These are phyloP conservation scores for Epichloe glyceriae DNA, from an alignment of 2,329 filamentous ascomycete genomes.

Conservation along the genomic window DNA sequence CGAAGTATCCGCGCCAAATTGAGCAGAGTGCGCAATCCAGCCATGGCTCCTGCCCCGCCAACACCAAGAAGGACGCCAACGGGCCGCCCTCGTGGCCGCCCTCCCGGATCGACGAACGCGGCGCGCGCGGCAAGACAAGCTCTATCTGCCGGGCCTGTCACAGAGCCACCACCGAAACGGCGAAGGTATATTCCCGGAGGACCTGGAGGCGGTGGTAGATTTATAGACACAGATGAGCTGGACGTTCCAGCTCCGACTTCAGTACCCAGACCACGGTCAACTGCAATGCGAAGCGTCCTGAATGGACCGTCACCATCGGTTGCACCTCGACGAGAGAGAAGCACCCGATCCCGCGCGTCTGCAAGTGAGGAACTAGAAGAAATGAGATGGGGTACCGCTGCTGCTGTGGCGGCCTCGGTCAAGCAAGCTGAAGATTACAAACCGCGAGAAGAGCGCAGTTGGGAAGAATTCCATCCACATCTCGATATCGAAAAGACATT, in stretches of 20 bases:
- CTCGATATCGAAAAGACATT: constrained; percentile 78
- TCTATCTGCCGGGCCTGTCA: constrained; percentile 20
- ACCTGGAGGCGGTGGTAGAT: constrained; percentile 73
- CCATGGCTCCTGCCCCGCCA: constrained; percentile 22
- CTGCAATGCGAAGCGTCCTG: constrained; percentile 33
- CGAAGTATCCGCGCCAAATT: not conserved
- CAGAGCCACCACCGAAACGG: constrained; percentile 56
- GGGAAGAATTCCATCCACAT: constrained; percentile 96
- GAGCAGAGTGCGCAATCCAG: not conserved
- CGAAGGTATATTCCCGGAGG: constrained; percentile 76
- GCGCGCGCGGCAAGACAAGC: constrained; percentile 26
- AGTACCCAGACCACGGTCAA: constrained; percentile 26
- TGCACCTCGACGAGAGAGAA: constrained; percentile 43
- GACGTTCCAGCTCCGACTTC: constrained; percentile 36
- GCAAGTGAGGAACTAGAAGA: constrained; percentile 41
- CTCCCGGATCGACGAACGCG: constrained; percentile 30
- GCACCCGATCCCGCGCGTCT: constrained; percentile 38
- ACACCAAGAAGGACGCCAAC: constrained; percentile 29
- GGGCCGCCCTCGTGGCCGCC: constrained; percentile 34
- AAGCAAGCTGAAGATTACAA: constrained; percentile 95
- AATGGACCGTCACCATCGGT: constrained; percentile 25
- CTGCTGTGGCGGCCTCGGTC: constrained; percentile 74
- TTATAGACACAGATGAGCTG: constrained; percentile 58
- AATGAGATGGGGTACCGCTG: constrained; percentile 74
- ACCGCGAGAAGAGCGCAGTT: constrained; percentile 87